Conservation (phyloP, 148 eudicot genomes). For the Heliamphora exappendiculata region DNA sequence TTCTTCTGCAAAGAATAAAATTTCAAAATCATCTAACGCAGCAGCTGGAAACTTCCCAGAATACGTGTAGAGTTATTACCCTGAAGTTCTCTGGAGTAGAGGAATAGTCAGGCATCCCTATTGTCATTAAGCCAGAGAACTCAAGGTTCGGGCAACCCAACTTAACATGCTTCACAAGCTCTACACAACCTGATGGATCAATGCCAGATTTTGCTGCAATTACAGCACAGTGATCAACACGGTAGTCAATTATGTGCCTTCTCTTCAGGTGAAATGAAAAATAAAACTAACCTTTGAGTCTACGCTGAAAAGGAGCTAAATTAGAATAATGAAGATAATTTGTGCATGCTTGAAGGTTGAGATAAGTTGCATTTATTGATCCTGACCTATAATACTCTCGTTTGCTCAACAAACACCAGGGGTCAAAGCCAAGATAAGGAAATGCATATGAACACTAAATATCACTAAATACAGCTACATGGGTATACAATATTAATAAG, state of each 20-base stretch:
- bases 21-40: background rate
- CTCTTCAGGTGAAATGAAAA: background rate
- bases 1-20: slow-evolving; percentile 1
- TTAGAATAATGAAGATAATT: background rate
- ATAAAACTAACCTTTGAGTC: background rate
- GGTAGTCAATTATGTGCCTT: background rate
- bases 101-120: slow-evolving; percentile 92
- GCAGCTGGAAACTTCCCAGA: background rate
- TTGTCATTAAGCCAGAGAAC: slow-evolving; percentile 90
- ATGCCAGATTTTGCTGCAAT: slow-evolving; percentile 90
- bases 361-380: background rate
- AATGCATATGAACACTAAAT: background rate
- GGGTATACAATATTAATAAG: no score
- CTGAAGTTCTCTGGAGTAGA: slow-evolving; percentile 89
- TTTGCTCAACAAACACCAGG: background rate
- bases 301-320: slow-evolving; percentile 3
- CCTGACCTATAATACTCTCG: background rate
- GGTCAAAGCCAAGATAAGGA: background rate
- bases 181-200: slow-evolving; percentile 71
- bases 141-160: slow-evolving; percentile 63
- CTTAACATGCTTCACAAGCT: slow-evolving; percentile 74
- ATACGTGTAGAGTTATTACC: slow-evolving; percentile 32
- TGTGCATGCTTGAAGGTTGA: background rate
- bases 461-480: background rate
- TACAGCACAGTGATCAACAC: background rate